Percentiles rank a stretch among this genome's conserved stretches.
Evolutionary conservation across 305 asterid genomes (phyloP).

Genomic region (Plantago lanceolata): DNA sequence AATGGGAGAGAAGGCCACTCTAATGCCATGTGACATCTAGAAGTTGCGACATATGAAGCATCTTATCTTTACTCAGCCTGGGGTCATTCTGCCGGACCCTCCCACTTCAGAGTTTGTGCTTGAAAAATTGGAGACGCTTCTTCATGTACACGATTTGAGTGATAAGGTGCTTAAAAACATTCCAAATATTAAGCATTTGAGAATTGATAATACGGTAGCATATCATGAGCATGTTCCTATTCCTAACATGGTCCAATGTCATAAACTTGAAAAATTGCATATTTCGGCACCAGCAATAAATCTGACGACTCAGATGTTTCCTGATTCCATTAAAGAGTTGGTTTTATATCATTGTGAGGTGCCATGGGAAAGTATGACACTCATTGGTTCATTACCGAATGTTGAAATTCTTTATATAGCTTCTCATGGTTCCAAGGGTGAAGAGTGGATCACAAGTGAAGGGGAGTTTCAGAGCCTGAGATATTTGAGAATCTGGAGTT

Average conservation of each 20-base stretch:
- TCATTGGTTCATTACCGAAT: slow-evolving; percentile 5
- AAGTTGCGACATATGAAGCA: too few species aligned
- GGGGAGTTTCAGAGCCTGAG: too few species aligned
- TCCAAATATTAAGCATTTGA: not conserved
- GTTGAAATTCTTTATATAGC: not conserved
- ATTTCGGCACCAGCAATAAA: not conserved
- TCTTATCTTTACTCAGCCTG: too few species aligned
- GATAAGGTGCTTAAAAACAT: slow-evolving; percentile 3
- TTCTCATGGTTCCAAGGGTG: too few species aligned
- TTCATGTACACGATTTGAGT: not conserved
- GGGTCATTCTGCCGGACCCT: not conserved
- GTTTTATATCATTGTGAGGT: too few species aligned
- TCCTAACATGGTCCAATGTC: too few species aligned
- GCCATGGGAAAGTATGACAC: not conserved
- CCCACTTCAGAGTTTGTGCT: not conserved
- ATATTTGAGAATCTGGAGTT: too few species aligned
- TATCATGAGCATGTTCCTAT: too few species aligned
- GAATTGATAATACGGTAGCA: too few species aligned
- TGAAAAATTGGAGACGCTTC: not conserved
- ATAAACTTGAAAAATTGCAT: not conserved
- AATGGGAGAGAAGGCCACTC: too few species aligned
- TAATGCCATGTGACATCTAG: too few species aligned
- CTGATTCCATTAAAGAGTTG: not conserved
- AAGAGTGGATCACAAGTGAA: too few species aligned
- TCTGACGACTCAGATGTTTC: not conserved